Base-by-base conservation (phyloP, 257 asterid genomes). In the Paraleonurus japonicus region DNA sequence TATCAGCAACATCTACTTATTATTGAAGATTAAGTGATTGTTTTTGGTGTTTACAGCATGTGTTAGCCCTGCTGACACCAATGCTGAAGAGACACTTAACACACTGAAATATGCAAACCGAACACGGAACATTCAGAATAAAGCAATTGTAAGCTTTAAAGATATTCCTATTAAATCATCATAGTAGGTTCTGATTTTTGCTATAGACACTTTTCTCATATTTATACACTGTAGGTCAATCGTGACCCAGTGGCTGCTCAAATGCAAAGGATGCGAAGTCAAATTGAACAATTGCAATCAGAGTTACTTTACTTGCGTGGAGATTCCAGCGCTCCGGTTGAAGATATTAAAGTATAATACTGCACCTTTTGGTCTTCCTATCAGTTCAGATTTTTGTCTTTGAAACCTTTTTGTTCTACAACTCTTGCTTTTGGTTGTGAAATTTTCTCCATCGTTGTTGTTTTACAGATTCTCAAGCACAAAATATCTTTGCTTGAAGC, bases 71-170 rank as follows among this genome's bases (percentile, higher is more conserved):
- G 98, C 98, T 32, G 98, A 92, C 75, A 89, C 95, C 7, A 92
- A 92, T 81, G 94, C 98, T 0, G 98, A 92, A 85, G 98, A 92
- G 83, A 87, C 97, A 48, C 83, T 92, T 2, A 92, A 92, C 66
- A 92, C 98, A n/a, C 76, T 92, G 76, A 92, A 92, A 73, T 92
- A 92, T 69, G 98, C 98, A 69, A 92, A 92, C 65, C 96, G 98
- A 67, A 91, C 98, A 37, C 89, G 97, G 24, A 92, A 92, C 80
- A 92, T 92, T 82, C 98, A 92, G 60, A 92, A 92, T 68, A 92
- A 88, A 85, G 98, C 98, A 75, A 82, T 92, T 70, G 98, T 92
- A 86, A 80, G 98, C 68, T 71, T 43, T 27, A 20, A 54, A 33
- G 2, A 15, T 35, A 27, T 57, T 33, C 35, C 35, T 28, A 13